Evolutionary conservation across 176 grass and related monocot genomes (phyloP), one percentile per base, ranked within the genome.

Genomic region (Calamus simplicifolius): DNA sequence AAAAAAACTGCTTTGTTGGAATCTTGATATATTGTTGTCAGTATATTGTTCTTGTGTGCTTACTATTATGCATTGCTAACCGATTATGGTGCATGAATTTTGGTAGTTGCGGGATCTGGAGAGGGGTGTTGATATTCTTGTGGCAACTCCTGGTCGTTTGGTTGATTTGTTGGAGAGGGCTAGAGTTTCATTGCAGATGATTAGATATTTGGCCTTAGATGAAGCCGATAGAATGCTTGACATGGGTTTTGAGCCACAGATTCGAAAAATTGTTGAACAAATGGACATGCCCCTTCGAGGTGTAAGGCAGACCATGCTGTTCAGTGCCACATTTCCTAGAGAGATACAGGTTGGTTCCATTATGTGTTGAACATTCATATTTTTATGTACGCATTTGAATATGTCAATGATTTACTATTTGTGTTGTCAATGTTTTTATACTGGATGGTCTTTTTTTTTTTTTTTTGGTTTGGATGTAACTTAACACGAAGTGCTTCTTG

Each of bases 241-340:
- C 64, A 96, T 96, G 91, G 91, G 91, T 43, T 96, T 96, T 58
- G 91, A 96, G 64, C 91, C 91, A 76, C 91, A 96, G 28, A 96
- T 96, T 30, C 74, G 91, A 50, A 96, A 84, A 49, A 96, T 90
- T 74, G 91, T 96, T 54, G 91, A 96, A 66, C 86, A 90, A 49
- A 90, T 86, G 75, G 91, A 90, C 66, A 96, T 96, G 91, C 91
- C 91, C 1, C 65, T 80, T 38, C 83, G 74, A 57, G 83, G 91
- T 49, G 68, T 77, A 51, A 89, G 91, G 55, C 91, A 96, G 66
- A 96, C 91, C 17, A 96, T 96, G 91, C 26, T 96, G 49, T 96
- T 96, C 68, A 96, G 91, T 86, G 91, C 91, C 49, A 96, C 91
- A 27, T 96, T 96, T 64, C 91, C 91, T 31, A 96, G 83, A 73